Conservation (phyloP, 805 yeast genomes). For the Metschnikowia noctiluminum region DNA sequence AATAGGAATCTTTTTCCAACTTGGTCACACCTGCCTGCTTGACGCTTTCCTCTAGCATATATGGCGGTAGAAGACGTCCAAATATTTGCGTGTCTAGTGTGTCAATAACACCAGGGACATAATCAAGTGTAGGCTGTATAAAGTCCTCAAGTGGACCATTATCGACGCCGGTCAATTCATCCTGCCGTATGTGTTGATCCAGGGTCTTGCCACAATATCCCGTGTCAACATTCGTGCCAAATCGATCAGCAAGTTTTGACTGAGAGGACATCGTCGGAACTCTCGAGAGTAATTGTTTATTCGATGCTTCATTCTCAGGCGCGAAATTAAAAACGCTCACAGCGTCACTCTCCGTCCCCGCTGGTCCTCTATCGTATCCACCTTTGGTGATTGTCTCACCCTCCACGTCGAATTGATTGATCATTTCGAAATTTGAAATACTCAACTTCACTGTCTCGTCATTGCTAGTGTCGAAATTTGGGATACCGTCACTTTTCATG, state of each 20-base stretch:
- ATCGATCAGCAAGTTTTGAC: neutral
- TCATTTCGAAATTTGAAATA: slow-evolving; percentile 28
- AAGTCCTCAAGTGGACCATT: neutral
- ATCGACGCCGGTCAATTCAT: neutral
- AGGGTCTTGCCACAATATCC: neutral
- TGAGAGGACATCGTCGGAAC: neutral
- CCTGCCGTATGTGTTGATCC: neutral
- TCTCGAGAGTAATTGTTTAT: too few relatives aligned
- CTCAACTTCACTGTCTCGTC: slow-evolving; percentile 22
- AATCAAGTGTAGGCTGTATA: slow-evolving; percentile 27
- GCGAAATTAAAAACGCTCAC: slow-evolving; percentile 1
- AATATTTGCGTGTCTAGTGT: slow-evolving; percentile 80
- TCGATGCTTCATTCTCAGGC: neutral
- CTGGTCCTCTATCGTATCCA: neutral
- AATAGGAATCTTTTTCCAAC: neutral
- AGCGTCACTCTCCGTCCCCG: neutral
- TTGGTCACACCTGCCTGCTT: slow-evolving; percentile 7
- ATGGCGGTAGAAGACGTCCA: slow-evolving; percentile 81
- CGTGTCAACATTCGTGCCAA: too few relatives aligned
- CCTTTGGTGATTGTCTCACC: neutral
- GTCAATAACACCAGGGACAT: slow-evolving; percentile 82
- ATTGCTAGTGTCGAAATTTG: slow-evolving; percentile 14
- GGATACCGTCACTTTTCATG: slow-evolving; percentile 11
- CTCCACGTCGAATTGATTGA: slow-evolving; percentile 21
- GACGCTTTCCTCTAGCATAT: slow-evolving; percentile 52